Evolutionary conservation across 306 rosid species (phyloP).

Genomic region (Argentina anserina): DNA sequence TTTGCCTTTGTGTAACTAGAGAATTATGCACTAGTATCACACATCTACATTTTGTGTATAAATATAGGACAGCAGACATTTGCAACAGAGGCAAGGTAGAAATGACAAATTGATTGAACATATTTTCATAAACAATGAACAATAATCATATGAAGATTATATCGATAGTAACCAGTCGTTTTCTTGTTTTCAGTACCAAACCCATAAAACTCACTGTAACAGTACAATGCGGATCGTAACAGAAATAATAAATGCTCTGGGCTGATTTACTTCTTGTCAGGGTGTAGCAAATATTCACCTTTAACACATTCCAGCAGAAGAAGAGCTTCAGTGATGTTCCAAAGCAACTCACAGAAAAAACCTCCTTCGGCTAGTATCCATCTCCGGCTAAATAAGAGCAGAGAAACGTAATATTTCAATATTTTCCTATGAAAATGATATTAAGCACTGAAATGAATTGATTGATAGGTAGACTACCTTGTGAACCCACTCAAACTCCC

Average conservation of each 20-base stretch:
- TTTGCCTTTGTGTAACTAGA: constrained; percentile 28
- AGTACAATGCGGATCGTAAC: neutral
- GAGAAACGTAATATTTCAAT: neutral
- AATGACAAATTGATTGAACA: constrained; percentile 5
- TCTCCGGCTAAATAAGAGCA: constrained; percentile 65
- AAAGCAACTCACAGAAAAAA: constrained; percentile 62
- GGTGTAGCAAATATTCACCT: neutral
- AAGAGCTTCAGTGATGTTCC: constrained; percentile 21
- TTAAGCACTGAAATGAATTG: neutral
- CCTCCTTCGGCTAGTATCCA: constrained; percentile 98
- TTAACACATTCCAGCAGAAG: constrained; percentile 15
- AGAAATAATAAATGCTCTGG: constrained; percentile 11
- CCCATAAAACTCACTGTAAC: neutral
- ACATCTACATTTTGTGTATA: constrained; percentile 20
- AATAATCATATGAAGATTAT: constrained; percentile 7
- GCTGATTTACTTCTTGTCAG: constrained; percentile 4
- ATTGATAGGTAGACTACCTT: constrained; percentile 49
- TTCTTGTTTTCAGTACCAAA: constrained; percentile 1
- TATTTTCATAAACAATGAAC: neutral
- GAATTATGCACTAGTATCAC: constrained; percentile 16
- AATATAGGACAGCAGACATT: neutral
- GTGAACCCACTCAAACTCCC: constrained; percentile 95
- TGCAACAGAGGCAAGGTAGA: constrained; percentile 13
- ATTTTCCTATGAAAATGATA: neutral
- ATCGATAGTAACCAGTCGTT: neutral